These are phyloP conservation scores for Brettanomyces custersianus DNA, from an alignment of 805 yeast genomes.

Conservation along the genomic window DNA sequence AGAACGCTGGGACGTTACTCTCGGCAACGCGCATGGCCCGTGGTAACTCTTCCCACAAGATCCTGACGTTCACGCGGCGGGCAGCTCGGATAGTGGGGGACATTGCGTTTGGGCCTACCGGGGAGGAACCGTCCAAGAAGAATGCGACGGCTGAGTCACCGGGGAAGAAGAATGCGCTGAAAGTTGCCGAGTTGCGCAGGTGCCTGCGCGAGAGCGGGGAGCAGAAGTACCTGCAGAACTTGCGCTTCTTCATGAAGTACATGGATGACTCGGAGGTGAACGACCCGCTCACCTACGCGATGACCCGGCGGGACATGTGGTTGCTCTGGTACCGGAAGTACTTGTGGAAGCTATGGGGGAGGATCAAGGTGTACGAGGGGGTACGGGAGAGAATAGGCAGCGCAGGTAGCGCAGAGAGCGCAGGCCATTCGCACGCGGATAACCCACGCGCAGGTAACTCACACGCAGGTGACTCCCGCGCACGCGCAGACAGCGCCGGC, in stretches of 20 bases:
- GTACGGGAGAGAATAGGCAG: background rate
- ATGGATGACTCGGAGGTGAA: conserved; percentile 24
- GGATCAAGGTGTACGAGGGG: conserved; percentile 4
- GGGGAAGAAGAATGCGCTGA: conserved; percentile 6
- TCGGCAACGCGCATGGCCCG: background rate
- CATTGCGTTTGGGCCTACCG: conserved; percentile 23
- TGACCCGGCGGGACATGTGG: conserved; percentile 24
- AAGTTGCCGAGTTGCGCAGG: conserved; percentile 9
- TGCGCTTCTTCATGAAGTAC: conserved; percentile 22
- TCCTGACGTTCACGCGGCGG: conserved; percentile 17
- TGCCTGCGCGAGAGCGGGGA: conserved; percentile 13
- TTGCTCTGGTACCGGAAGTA: conserved; percentile 20
- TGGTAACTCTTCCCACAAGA: conserved; percentile 2
- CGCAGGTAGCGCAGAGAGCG: background rate
- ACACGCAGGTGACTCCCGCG: too few relatives aligned
- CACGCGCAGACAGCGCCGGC: too few relatives aligned
- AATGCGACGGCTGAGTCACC: too few relatives aligned
- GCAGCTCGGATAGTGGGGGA: conserved; percentile 24
- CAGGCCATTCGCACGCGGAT: too few relatives aligned
- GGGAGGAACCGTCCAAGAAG: too few relatives aligned
- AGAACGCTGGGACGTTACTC: too few relatives aligned
- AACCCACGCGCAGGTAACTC: too few relatives aligned
- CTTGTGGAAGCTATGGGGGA: conserved; percentile 11
- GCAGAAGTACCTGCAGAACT: conserved; percentile 20
- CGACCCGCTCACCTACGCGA: conserved; percentile 24